A percentile compares a stretch with the other conserved stretches of the same genome.
Conservation (phyloP, 2,329 filamentous ascomycete genomes). For the Pseudocercospora vitis region DNA sequence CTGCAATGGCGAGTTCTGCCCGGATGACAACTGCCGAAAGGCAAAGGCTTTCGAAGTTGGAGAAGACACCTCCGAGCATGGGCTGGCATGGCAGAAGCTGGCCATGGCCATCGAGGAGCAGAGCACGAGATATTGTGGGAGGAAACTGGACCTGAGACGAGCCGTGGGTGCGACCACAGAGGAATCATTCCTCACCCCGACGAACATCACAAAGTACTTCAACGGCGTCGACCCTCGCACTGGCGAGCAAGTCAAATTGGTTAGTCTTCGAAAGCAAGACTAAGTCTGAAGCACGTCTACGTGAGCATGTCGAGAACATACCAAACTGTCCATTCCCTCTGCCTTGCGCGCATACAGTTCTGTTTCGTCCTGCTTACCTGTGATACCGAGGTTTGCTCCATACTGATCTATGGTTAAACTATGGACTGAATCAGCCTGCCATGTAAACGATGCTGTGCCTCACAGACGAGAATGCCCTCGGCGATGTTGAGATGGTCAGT, state of each 20-base stretch:
- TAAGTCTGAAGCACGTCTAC: too few relatives aligned
- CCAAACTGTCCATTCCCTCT: too few relatives aligned
- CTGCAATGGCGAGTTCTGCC: not conserved
- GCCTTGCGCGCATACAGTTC: too few relatives aligned
- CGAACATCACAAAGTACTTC: not conserved
- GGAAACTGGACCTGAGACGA: not conserved
- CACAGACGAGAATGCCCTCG: too few relatives aligned
- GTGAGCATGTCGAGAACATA: too few relatives aligned
- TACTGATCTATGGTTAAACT: too few relatives aligned
- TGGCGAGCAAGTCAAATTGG: not conserved
- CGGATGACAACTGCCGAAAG: not conserved
- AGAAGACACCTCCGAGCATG: not conserved
- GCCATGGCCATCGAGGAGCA: not conserved
- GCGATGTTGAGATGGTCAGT: too few relatives aligned
- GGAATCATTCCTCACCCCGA: not conserved
- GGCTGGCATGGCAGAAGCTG: not conserved
- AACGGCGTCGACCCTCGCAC: not conserved
- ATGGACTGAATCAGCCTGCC: too few relatives aligned
- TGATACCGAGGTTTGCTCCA: too few relatives aligned
- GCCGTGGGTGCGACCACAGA: not conserved
- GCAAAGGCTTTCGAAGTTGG: not conserved
- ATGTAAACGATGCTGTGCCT: too few relatives aligned
- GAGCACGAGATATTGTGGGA: not conserved
- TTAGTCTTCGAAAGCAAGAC: too few relatives aligned
- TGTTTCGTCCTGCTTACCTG: too few relatives aligned